These are phyloP conservation scores for Phytophthora cryptogea DNA, from an alignment of 352 stramenopile species.

Conservation along the genomic window DNA sequence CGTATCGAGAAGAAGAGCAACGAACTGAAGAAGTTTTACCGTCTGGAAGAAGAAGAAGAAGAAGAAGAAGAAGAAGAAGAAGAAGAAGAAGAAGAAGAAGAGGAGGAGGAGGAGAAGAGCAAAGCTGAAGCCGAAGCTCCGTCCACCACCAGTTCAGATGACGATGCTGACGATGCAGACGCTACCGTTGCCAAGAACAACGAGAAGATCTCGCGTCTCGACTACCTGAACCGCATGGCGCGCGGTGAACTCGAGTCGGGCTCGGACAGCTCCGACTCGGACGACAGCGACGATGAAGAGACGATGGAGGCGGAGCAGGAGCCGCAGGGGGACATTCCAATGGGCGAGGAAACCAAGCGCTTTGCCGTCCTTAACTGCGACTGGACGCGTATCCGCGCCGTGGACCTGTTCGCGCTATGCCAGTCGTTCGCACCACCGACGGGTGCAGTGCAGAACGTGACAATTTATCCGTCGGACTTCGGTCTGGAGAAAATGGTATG, in stretches of 20 bases:
- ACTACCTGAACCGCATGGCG: conserved; percentile 87
- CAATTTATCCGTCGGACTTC: conserved; percentile 97
- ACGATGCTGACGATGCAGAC: conserved; percentile 37
- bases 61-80: too few species aligned
- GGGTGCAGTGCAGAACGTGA: conserved; percentile 90
- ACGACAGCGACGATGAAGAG: conserved; percentile 54
- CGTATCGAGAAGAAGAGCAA: conserved; percentile 80
- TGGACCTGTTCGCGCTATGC: conserved; percentile 96
- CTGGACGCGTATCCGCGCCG: conserved; percentile 95
- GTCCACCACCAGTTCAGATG: conserved; percentile 38
- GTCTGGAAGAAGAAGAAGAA: conserved; percentile 62
- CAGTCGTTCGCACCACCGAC: conserved; percentile 93
- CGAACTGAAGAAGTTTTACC: conserved; percentile 84
- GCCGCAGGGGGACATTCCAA: conserved; percentile 76
- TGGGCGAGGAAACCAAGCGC: conserved; percentile 84
- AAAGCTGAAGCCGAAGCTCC: conserved; percentile 33
- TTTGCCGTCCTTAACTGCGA: conserved; percentile 97
- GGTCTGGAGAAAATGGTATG: conserved; percentile 93
- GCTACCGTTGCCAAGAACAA: conserved; percentile 42
- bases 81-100: conserved; percentile 16
- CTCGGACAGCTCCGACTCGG: conserved; percentile 52
- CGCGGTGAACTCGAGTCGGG: conserved; percentile 73
- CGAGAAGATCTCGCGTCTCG: conserved; percentile 77
- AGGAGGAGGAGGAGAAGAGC: conserved; percentile 36
- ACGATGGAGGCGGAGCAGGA: conserved; percentile 43